A percentile compares a stretch with the other conserved stretches of the same genome.
phyloP scores from a whole-genome alignment of 192 early-diverging fungal genomes.

The Ambispora gerdemannii region DNA sequence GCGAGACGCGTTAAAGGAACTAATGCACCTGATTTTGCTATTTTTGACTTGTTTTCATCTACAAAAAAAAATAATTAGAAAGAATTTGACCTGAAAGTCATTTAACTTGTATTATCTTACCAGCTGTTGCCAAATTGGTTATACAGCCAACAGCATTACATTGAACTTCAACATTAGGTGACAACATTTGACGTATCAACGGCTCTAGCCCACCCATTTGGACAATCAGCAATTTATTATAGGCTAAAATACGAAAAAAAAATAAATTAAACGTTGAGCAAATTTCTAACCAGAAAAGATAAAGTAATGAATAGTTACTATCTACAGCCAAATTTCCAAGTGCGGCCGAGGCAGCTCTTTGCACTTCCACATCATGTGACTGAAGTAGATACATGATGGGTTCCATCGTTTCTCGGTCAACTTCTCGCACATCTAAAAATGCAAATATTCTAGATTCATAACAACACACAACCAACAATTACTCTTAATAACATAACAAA shows the following conservation, averaged over 20 bases:
- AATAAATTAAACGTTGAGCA: conserved; percentile 15
- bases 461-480: no score
- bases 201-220: conserved; percentile 79
- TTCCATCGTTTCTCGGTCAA: conserved; percentile 71
- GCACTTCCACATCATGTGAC: conserved; percentile 79
- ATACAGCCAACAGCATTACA: conserved; percentile 94
- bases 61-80: conserved; percentile 26
- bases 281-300: neutral
- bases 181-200: conserved; percentile 82
- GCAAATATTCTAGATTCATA: no score
- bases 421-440: conserved; percentile 71
- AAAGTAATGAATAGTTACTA: conserved; percentile 41
- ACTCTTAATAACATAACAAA: no score
- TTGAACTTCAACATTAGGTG: conserved; percentile 84
- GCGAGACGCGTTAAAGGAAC: conserved; percentile 71
- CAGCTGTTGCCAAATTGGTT: conserved; percentile 84
- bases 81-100: conserved; percentile 18
- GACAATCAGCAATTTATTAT: conserved; percentile 84
- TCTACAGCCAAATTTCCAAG: conserved; percentile 88
- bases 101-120: conserved; percentile 36
- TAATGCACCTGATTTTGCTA: conserved; percentile 80
- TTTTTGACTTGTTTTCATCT: conserved; percentile 87
- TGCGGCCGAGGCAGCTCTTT: conserved; percentile 80
- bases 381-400: conserved; percentile 80
- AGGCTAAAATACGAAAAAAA: conserved; percentile 43